Conservation (phyloP, 345 rosid species). For the Populus davidiana region DNA sequence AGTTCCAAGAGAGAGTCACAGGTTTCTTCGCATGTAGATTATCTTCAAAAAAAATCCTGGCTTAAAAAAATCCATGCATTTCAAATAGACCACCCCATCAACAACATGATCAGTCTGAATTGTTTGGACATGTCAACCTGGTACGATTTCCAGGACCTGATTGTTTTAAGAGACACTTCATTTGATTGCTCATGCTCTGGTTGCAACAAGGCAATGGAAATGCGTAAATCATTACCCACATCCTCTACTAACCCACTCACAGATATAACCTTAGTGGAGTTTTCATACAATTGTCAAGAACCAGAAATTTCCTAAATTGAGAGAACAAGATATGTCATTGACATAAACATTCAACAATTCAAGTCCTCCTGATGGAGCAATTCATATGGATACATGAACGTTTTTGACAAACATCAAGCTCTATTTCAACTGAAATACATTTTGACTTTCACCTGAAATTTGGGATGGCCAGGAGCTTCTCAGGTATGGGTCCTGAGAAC, state of each 20-base stretch:
- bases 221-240: not conserved
- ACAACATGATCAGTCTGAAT: not conserved
- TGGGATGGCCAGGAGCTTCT: slow-evolving; percentile 64
- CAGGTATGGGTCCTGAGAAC: slow-evolving; percentile 88
- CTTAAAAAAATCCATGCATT: not conserved
- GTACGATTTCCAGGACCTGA: not conserved
- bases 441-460: slow-evolving; percentile 51
- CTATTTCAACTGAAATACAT: not conserved
- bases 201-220: not conserved
- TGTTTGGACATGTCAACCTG: not conserved
- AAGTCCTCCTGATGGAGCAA: slow-evolving; percentile 1
- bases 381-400: not conserved
- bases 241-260: not conserved
- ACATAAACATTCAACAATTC: not conserved
- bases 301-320: not conserved
- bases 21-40: not conserved
- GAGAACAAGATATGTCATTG: not conserved
- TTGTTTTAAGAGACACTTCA: not conserved
- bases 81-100: not conserved
- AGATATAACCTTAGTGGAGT: not conserved
- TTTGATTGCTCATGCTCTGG: not conserved
- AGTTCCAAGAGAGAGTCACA: not conserved
- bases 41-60: not conserved
- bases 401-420: not conserved
- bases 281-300: not conserved